Evolutionary conservation across 352 stramenopile genomes (phyloP).

Genomic region (Globisporangium splendens): DNA sequence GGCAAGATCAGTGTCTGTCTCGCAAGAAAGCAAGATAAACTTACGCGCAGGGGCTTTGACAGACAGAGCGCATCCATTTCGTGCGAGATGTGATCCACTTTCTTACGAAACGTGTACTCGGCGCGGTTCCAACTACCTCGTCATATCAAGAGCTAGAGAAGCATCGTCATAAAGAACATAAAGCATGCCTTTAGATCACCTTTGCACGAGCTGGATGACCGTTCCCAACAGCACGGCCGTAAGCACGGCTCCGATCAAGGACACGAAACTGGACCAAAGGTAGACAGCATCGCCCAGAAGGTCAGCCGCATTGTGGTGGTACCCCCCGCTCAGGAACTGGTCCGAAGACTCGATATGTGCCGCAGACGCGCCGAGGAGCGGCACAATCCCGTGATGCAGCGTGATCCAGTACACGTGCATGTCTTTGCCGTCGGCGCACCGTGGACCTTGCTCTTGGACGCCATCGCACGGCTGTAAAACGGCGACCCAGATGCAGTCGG

Average conservation of each 20-base stretch:
- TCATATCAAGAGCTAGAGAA: too few relatives aligned
- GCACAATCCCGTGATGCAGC: conserved; percentile 52
- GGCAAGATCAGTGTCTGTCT: too few relatives aligned
- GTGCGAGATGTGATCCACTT: conserved; percentile 65
- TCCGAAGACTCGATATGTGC: conserved; percentile 39
- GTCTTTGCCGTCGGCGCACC: conserved; percentile 28
- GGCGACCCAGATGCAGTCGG: conserved; percentile 55
- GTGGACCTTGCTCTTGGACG: conserved; percentile 15
- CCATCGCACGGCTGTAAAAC: conserved; percentile 41
- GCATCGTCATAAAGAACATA: too few relatives aligned
- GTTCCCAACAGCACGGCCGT: conserved; percentile 51
- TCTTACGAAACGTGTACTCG: conserved; percentile 64
- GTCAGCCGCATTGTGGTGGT: conserved; percentile 20
- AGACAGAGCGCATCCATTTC: conserved; percentile 64
- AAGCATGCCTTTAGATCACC: too few relatives aligned
- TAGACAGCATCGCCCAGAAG: conserved; percentile 21
- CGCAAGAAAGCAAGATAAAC: not conserved
- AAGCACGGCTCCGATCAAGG: conserved; percentile 39
- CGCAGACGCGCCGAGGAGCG: conserved; percentile 44
- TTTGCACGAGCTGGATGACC: conserved; percentile 58
- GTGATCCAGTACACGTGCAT: conserved; percentile 55
- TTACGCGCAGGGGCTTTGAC: conserved; percentile 45
- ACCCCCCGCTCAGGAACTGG: conserved; percentile 50
- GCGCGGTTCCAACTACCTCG: conserved; percentile 45
- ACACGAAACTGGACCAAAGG: conserved; percentile 41